Base-by-base conservation (phyloP, 768 basidiomycete genomes). In the Termitomyces sp. region DNA sequence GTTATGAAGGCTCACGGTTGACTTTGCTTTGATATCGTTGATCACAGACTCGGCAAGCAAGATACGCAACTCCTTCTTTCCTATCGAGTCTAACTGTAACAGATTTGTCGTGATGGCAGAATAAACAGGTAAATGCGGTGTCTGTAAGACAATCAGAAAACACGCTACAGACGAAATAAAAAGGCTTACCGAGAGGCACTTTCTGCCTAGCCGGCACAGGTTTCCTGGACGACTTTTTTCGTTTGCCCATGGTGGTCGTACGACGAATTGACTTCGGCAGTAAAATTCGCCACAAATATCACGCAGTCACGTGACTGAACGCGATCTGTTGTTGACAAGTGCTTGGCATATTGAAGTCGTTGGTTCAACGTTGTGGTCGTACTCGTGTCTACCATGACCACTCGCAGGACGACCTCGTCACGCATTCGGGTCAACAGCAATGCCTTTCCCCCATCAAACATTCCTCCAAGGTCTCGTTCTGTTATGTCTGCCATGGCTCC, bases 31-130 rank as follows among this genome's bases (percentile, higher is more conserved):
- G 91, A 66, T 85, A 94, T 54, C 88, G 77, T 70, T 93, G 92
- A 66, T 91, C 90, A 67, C 91, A 94, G 15, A 94, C 82, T 71
- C 84, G 83, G 71, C 91, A 94, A 19, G 85, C 83, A 37, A 94
- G 76, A 65, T 89, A 82, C 10, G 87, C 91, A 10, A 93, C 72
- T 3, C 89, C 87, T 66, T 92, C 91, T 70, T 93, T 94, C 67
- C 88, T 79, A 72, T 94, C 91, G 53, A 94, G 74, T 64, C 89
- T 79, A 37, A 94, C 89, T 14, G 86, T 88, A 49, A 94, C 90
- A 21, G 91, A 90, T 68, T 88, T 90, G 69, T 94, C 89, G 68
- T 94, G 91, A 72, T 94, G 86, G 68, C 91, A 94, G 71, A 91
- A 94, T 14, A 94, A 73, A 69, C 91, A 94, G 28, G 89, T 90